Conservation (phyloP, 78 protist genomes). For the Guillardia theta region DNA sequence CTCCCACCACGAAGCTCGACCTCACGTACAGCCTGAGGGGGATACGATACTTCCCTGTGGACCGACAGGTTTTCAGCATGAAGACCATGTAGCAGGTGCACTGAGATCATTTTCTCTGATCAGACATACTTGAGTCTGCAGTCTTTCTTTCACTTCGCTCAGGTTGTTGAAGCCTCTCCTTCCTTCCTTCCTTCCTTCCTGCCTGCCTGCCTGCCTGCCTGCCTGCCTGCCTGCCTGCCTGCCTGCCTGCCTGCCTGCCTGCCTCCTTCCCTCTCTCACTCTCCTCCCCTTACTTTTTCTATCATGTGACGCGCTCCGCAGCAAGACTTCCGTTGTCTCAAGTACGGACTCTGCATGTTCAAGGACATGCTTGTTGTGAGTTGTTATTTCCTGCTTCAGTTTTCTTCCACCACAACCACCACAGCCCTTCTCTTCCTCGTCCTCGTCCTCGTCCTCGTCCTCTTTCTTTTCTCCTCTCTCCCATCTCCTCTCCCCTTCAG, state of each 20-base stretch:
- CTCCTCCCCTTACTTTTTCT: too few relatives aligned
- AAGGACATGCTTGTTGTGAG: constrained; percentile 2
- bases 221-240: too few relatives aligned
- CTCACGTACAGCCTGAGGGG: neutral
- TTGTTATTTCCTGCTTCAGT: neutral
- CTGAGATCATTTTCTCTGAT: too few relatives aligned
- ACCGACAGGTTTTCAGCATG: neutral
- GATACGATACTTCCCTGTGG: constrained; percentile 34
- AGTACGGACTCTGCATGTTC: neutral
- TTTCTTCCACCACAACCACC: neutral
- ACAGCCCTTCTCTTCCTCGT: neutral
- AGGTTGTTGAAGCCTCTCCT: too few relatives aligned
- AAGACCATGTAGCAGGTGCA: too few relatives aligned
- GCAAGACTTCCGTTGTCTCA: neutral
- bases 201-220: too few relatives aligned
- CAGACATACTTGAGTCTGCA: neutral
- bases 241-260: too few relatives aligned
- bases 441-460: neutral
- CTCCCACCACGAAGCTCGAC: neutral
- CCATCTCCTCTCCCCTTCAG: too few relatives aligned
- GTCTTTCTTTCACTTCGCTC: too few relatives aligned
- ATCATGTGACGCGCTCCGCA: too few relatives aligned
- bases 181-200: neutral
- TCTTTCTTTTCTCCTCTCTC: too few relatives aligned
- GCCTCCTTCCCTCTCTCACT: too few relatives aligned